Evolutionary conservation across 108 stramenopile genomes (phyloP).

Genomic region (Parietichytrium sp.): DNA sequence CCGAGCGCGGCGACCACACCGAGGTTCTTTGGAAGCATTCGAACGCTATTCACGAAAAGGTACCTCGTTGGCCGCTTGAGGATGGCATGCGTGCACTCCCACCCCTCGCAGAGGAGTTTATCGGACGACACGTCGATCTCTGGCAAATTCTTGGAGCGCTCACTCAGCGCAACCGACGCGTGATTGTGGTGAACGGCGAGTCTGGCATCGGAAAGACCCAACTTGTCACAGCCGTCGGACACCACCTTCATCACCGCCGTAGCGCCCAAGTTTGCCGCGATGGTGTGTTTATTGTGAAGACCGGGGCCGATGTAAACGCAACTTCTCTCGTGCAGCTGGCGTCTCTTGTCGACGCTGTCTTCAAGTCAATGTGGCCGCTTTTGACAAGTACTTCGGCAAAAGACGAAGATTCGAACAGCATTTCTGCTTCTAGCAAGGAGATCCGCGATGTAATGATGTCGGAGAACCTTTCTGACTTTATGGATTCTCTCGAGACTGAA

Average conservation of each 20-base stretch:
- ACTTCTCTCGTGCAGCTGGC: not conserved
- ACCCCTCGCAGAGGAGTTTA: slow-evolving; percentile 1
- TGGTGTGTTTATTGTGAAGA: slow-evolving; percentile 11
- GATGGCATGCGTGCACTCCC: slow-evolving; percentile 3
- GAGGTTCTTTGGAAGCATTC: slow-evolving; percentile 10
- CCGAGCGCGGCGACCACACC: not conserved
- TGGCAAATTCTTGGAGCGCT: not conserved
- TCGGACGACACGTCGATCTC: not conserved
- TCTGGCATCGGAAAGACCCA: slow-evolving; percentile 18
- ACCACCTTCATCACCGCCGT: slow-evolving; percentile 33
- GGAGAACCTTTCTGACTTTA: too few relatives aligned
- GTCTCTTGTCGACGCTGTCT: not conserved
- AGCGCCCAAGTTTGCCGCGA: not conserved
- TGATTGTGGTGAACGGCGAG: not conserved
- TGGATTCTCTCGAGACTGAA: too few relatives aligned
- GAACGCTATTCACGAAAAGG: not conserved
- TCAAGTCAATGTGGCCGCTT: not conserved
- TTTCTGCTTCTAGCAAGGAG: too few relatives aligned
- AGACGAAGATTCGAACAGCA: too few relatives aligned
- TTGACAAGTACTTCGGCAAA: too few relatives aligned
- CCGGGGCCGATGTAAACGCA: not conserved
- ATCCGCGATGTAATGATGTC: too few relatives aligned
- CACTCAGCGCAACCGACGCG: not conserved
- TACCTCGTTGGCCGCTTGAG: not conserved
- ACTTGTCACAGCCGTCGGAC: not conserved